Evolutionary conservation across 164 flowering plant species (phyloP).

Genomic region (Cinnamomum micranthum): DNA sequence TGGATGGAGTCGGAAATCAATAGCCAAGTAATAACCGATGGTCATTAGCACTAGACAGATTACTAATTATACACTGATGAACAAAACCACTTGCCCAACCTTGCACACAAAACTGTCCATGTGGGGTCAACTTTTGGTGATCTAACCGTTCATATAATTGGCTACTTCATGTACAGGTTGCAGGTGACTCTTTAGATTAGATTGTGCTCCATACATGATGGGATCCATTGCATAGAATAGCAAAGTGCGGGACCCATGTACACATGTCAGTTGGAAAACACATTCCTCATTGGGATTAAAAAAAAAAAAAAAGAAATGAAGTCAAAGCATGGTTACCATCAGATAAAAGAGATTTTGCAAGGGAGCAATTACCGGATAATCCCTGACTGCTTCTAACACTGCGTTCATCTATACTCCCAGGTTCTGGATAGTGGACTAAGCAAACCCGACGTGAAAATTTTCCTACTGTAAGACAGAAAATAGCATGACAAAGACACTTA

Average conservation of each 20-base stretch:
- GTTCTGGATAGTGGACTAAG: constrained; percentile 58
- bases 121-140: too few relatives aligned
- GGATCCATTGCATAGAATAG: too few relatives aligned
- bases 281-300: neutral
- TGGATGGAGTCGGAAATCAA: neutral
- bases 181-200: too few relatives aligned
- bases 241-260: neutral
- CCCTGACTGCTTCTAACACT: constrained; percentile 17
- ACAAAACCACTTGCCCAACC: neutral
- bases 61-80: neutral
- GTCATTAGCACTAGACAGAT: neutral
- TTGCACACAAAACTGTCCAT: too few relatives aligned
- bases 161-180: too few relatives aligned
- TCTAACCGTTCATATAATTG: too few relatives aligned
- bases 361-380: constrained; percentile 13
- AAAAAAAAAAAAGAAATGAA: neutral
- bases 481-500: neutral
- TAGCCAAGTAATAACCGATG: neutral
- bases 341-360: neutral
- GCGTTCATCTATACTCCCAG: constrained; percentile 33
- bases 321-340: neutral
- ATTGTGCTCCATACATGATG: too few relatives aligned
- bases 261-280: neutral
- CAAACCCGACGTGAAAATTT: constrained; percentile 74
- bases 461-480: constrained; percentile 45